These are phyloP conservation scores for Syzygium aromaticum DNA, from an alignment of 345 rosid species.

Conservation along the genomic window DNA sequence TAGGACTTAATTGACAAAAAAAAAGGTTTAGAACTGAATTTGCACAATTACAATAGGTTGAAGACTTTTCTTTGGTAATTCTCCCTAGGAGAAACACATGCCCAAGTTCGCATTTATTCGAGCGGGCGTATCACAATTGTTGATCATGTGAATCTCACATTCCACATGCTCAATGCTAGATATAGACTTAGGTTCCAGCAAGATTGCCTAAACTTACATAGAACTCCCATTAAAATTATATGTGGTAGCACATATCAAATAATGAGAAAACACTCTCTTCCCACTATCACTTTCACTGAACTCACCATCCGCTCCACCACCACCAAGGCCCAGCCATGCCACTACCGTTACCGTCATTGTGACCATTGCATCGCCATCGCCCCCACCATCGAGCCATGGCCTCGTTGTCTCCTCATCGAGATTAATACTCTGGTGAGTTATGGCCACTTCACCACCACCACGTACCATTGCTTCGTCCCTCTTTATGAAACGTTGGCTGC, in stretches of 20 bases:
- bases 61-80: too few relatives aligned
- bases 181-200: background rate
- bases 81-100: background rate
- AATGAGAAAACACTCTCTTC: background rate
- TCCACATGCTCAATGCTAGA: background rate
- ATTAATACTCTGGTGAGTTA: background rate
- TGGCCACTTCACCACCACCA: background rate
- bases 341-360: background rate
- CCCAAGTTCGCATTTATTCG: background rate
- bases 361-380: too few relatives aligned
- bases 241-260: background rate
- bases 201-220: background rate
- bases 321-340: background rate
- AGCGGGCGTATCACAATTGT: accelerated
- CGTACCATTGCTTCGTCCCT: background rate
- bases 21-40: too few relatives aligned
- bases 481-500: background rate
- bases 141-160: background rate
- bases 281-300: too few relatives aligned
- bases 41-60: too few relatives aligned
- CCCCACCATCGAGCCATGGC: background rate
- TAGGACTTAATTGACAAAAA: too few relatives aligned
- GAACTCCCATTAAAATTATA: background rate
- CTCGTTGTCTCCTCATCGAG: background rate
- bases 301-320: too few relatives aligned